These are phyloP conservation scores for Xylariaceae sp. DNA, from an alignment of 2,329 filamentous ascomycete genomes.

Conservation along the genomic window DNA sequence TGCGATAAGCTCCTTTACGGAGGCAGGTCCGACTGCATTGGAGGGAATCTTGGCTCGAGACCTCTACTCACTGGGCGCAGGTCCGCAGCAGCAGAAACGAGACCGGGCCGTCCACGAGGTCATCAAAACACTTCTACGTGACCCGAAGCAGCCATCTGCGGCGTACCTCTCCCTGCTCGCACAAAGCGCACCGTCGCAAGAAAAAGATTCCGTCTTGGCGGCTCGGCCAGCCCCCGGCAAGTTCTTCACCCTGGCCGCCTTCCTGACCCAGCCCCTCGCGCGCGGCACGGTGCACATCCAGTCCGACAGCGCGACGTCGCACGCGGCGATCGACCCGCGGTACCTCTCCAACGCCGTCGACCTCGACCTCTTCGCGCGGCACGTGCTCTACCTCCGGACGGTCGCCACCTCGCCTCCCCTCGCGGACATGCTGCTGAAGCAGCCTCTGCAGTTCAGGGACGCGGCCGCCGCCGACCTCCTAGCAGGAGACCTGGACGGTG, in stretches of 20 bases:
- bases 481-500: slow-evolving; percentile 7
- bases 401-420: slow-evolving; percentile 7
- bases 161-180: slow-evolving; percentile 5
- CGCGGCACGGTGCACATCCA: slow-evolving; percentile 11
- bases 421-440: slow-evolving; percentile 10
- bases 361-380: slow-evolving; percentile 10
- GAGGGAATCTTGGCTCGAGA: slow-evolving; percentile 3
- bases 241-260: slow-evolving; percentile 4
- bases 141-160: slow-evolving; percentile 3
- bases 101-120: slow-evolving; percentile 5
- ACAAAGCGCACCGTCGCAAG: slow-evolving; percentile 2
- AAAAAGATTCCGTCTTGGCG: slow-evolving; percentile 1
- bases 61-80: not conserved
- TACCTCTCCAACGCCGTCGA: slow-evolving; percentile 13
- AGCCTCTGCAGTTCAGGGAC: slow-evolving; percentile 1
- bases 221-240: not conserved
- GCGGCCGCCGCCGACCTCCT: slow-evolving; percentile 3
- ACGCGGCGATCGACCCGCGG: slow-evolving; percentile 9
- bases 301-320: slow-evolving; percentile 3
- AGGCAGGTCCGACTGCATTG: slow-evolving; percentile 1
- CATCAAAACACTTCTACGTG: slow-evolving; percentile 6
- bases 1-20: slow-evolving; percentile 8
- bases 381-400: slow-evolving; percentile 9
- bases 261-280: slow-evolving; percentile 9
- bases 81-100: not conserved